A percentile compares a stretch with the other conserved stretches of the same genome.
phyloP scores from a whole-genome alignment of 176 grass and related monocot species.

The Saccharum spontaneum region DNA sequence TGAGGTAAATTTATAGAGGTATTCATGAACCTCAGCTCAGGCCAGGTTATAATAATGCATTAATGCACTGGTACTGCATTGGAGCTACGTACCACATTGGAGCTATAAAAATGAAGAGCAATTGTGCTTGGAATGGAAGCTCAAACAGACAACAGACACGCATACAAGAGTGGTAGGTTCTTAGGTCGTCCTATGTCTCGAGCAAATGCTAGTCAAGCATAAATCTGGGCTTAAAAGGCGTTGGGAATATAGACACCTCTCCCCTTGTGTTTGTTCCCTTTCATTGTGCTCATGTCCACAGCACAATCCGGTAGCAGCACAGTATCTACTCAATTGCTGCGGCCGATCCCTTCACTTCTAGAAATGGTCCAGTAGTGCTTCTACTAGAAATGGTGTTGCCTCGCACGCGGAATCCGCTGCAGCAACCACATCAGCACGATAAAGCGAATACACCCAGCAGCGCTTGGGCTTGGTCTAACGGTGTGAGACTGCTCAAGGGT shows the following conservation, averaged over 20 bases:
- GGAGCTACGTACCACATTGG: background rate
- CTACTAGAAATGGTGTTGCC: too few species aligned
- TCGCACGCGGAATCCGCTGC: too few species aligned
- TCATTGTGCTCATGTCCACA: background rate
- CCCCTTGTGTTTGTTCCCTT: background rate
- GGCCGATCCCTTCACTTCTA: background rate
- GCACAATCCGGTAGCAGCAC: background rate
- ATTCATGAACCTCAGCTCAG: background rate
- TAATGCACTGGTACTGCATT: background rate
- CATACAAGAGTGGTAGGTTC: background rate
- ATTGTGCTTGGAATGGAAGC: background rate
- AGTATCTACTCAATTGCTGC: background rate
- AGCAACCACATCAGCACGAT: too few species aligned
- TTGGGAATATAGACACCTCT: background rate
- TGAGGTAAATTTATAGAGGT: background rate
- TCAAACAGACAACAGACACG: background rate
- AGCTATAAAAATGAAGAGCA: background rate
- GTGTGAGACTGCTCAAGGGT: too few species aligned
- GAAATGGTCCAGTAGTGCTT: background rate
- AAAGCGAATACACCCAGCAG: too few species aligned
- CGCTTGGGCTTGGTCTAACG: too few species aligned
- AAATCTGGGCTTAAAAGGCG: background rate
- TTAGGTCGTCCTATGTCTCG: background rate
- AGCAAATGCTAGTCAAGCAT: background rate
- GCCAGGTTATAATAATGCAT: background rate